phyloP scores from a whole-genome alignment of 345 rosid species.

The Brassica nigra region DNA sequence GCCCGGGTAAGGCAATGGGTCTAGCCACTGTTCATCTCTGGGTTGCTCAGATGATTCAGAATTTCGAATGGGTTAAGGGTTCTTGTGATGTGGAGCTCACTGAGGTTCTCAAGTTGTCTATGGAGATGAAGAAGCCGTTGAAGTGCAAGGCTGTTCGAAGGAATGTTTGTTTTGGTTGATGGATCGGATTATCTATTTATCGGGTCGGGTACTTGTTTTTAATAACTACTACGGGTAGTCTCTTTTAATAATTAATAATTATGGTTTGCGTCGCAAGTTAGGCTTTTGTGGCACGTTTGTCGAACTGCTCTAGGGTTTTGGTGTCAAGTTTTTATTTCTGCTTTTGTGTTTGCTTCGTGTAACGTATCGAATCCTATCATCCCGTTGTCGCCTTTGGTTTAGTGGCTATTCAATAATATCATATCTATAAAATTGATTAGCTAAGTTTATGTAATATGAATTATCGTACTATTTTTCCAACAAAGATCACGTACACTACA shows the following conservation, averaged over 20 bases:
- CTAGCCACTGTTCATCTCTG: constrained; percentile 58
- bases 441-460: constrained; percentile 7
- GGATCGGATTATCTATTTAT: neutral
- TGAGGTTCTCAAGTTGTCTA: constrained; percentile 57
- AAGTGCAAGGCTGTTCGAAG: constrained; percentile 58
- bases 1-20: constrained; percentile 73
- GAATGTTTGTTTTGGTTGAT: constrained; percentile 30
- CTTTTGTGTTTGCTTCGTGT: constrained; percentile 13
- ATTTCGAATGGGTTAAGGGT: constrained; percentile 49
- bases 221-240: constrained; percentile 13
- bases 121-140: constrained; percentile 65
- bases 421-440: constrained; percentile 14
- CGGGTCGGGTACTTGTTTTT: constrained; percentile 1
- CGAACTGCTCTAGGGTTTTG: constrained; percentile 34
- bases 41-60: constrained; percentile 60
- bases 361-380: neutral
- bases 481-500: neutral
- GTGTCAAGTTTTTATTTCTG: neutral
- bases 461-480: neutral
- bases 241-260: constrained; percentile 15
- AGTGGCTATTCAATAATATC: constrained; percentile 4
- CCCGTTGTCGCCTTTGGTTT: neutral
- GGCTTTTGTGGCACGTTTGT: constrained; percentile 29
- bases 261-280: constrained; percentile 26
- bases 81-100: constrained; percentile 46